A percentile compares a stretch with the other conserved stretches of the same genome.
Evolutionary conservation across 208 protist species (phyloP).

Genomic region (Wallacemonas rigidus): DNA sequence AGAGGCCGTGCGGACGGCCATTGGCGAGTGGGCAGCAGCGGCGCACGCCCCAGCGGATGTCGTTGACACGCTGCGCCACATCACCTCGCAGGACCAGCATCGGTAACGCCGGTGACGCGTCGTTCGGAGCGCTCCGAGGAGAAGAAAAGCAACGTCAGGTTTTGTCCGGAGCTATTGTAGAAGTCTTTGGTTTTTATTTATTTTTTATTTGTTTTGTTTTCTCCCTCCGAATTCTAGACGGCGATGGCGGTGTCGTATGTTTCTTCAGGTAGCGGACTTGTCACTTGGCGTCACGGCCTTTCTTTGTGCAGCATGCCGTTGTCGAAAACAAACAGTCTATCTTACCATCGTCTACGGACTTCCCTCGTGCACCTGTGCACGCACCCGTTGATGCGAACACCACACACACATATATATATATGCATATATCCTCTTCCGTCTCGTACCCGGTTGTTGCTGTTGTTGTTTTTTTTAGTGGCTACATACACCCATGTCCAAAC

Average conservation of each 20-base stretch:
- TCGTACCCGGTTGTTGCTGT: slow-evolving; percentile 12
- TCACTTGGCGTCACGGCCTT: too few species aligned
- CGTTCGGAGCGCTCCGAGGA: not conserved
- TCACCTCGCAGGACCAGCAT: not conserved
- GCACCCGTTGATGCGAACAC: too few species aligned
- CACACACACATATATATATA: too few species aligned
- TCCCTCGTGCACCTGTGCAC: too few species aligned
- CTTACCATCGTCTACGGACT: too few species aligned
- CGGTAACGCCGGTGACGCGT: not conserved
- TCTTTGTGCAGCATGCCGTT: too few species aligned
- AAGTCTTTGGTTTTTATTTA: too few species aligned
- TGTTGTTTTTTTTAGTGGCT: not conserved
- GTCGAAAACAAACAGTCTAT: too few species aligned
- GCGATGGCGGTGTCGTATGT: too few species aligned
- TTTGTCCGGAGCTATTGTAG: not conserved
- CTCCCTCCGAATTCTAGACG: too few species aligned
- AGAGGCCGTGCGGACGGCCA: not conserved
- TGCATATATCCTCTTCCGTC: not conserved
- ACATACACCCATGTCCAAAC: slow-evolving; percentile 4
- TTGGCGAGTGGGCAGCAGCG: slow-evolving; percentile 12
- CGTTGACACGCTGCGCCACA: not conserved
- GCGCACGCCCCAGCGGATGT: slow-evolving; percentile 7
- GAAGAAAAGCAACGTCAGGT: not conserved
- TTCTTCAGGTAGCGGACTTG: too few species aligned
- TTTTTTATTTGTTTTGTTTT: too few species aligned